phyloP scores from a whole-genome alignment of 805 yeast genomes.

The Metschnikowia arizonensis region DNA sequence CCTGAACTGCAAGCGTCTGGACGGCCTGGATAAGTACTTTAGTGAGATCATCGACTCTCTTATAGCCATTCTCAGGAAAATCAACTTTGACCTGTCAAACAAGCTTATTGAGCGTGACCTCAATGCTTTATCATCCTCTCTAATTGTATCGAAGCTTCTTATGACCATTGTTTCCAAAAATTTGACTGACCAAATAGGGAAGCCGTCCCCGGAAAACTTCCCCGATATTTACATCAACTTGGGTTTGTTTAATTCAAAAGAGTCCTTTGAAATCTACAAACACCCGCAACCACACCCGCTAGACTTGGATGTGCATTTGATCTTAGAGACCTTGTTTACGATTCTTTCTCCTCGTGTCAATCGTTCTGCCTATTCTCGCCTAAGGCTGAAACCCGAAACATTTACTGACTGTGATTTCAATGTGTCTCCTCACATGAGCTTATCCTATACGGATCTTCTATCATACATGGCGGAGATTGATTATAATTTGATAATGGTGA shows the following conservation, averaged over 20 bases:
- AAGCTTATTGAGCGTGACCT: conserved; percentile 29
- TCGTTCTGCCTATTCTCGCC: conserved; percentile 25
- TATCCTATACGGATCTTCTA: conserved; percentile 9
- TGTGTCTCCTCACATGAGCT: conserved; percentile 1
- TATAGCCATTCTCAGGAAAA: conserved; percentile 20
- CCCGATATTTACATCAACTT: conserved; percentile 12
- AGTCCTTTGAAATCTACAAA: conserved; percentile 27
- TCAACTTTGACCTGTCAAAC: conserved; percentile 15
- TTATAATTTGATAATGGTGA: conserved; percentile 25
- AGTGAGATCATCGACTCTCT: conserved; percentile 23
- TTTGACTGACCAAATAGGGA: conserved; percentile 25
- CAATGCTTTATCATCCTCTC: conserved; percentile 28
- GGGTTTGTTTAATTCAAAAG: conserved; percentile 12
- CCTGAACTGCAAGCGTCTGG: conserved; percentile 12
- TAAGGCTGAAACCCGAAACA: conserved; percentile 15
- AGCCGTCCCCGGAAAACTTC: conserved; percentile 5
- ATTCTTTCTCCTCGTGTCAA: conserved; percentile 30
- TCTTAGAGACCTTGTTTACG: conserved; percentile 29
- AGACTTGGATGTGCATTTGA: conserved; percentile 16
- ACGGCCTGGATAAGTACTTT: conserved; percentile 14
- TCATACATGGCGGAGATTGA: conserved; percentile 29
- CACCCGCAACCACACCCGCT: conserved; percentile 29
- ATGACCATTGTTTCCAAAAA: conserved; percentile 24
- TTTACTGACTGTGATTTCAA: conserved; percentile 6
- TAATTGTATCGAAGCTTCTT: conserved; percentile 31